These are phyloP conservation scores for Umbilicus rupestris DNA, from an alignment of 164 flowering plant species.

Conservation along the genomic window DNA sequence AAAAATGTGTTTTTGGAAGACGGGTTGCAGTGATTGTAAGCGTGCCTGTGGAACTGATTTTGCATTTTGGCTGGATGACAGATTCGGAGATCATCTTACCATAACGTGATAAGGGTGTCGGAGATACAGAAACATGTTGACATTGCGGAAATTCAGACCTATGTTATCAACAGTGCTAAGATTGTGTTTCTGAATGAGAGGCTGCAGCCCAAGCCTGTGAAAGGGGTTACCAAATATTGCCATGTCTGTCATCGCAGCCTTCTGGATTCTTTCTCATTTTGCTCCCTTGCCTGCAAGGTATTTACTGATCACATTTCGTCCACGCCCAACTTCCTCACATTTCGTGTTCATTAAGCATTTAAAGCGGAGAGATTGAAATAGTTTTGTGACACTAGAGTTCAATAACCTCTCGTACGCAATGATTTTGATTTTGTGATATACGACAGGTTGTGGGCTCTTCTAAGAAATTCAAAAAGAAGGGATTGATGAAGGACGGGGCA, in stretches of 20 bases:
- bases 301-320: not conserved
- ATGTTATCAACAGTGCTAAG: slow-evolving; percentile 11
- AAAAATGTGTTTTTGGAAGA: not conserved
- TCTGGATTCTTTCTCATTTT: slow-evolving; percentile 11
- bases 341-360: not conserved
- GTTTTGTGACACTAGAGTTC: not conserved
- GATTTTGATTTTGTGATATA: not conserved
- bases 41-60: not conserved
- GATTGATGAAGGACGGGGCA: not conserved
- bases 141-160: slow-evolving; percentile 10
- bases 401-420: not conserved
- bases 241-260: slow-evolving; percentile 17
- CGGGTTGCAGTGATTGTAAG: not conserved
- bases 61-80: not conserved
- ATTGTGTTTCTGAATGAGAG: slow-evolving; percentile 15
- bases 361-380: not conserved
- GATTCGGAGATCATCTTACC: slow-evolving; percentile 17
- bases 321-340: not conserved
- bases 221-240: slow-evolving; percentile 15
- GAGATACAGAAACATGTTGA: slow-evolving; percentile 16
- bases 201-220: slow-evolving; percentile 14
- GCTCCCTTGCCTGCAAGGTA: slow-evolving; percentile 14
- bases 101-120: slow-evolving; percentile 16
- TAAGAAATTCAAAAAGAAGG: not conserved
- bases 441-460: slow-evolving; percentile 1